Percentiles rank a stretch among this genome's conserved stretches.
Conservation (phyloP, 768 basidiomycete genomes). For the Cystofilobasidium capitatum region DNA sequence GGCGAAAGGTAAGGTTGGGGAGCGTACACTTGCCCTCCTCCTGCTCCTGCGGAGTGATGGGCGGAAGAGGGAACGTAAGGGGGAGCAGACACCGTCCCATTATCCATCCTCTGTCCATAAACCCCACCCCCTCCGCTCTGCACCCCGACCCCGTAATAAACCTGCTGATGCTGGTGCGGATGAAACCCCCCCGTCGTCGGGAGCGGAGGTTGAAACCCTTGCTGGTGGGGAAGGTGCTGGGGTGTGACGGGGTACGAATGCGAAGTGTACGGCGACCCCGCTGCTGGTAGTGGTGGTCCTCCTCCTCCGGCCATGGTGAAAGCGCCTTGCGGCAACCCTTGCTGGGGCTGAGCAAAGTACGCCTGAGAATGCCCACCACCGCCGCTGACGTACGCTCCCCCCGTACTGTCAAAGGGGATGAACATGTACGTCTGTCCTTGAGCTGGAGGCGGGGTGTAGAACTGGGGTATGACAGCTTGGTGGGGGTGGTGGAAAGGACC, state of each 20-base stretch:
- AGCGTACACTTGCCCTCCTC: background rate
- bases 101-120: too few relatives aligned
- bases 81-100: slow-evolving; percentile 16
- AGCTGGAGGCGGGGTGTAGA: slow-evolving; percentile 3
- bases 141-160: too few relatives aligned
- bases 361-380: slow-evolving; percentile 7
- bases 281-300: background rate
- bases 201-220: background rate
- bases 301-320: too few relatives aligned
- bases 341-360: slow-evolving; percentile 3
- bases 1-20: background rate
- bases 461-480: slow-evolving; percentile 5
- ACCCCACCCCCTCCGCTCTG: too few relatives aligned
- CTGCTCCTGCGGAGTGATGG: background rate
- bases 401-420: slow-evolving; percentile 6
- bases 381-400: background rate
- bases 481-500: slow-evolving; percentile 12
- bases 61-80: slow-evolving; percentile 10
- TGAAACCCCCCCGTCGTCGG: background rate
- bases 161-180: background rate
- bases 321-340: background rate
- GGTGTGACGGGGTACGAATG: slow-evolving; percentile 15
- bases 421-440: slow-evolving; percentile 22
- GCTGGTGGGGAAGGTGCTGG: background rate
- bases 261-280: slow-evolving; percentile 1